Evolutionary conservation across 2,329 filamentous ascomycete species (phyloP).

Genomic region (Annulohypoxylon truncatum): DNA sequence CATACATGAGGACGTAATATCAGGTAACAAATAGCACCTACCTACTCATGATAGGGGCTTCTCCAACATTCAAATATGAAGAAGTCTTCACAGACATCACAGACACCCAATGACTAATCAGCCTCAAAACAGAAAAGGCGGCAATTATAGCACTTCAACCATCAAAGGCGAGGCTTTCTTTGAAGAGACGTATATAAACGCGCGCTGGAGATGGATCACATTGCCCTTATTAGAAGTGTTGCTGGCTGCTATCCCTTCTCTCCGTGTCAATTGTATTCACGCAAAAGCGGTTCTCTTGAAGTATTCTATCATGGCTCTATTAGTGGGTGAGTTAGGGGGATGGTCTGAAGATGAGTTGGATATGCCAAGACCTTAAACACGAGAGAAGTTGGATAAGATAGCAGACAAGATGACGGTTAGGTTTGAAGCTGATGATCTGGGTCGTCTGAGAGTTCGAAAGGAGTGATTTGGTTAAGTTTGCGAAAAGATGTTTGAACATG

Average conservation of each 20-base stretch:
- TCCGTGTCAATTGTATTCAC: constrained; percentile 24
- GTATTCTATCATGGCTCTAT: constrained; percentile 27
- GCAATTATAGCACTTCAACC: constrained; percentile 32
- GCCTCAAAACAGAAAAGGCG: constrained; percentile 30
- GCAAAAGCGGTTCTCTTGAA: constrained; percentile 34
- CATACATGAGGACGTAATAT: background rate
- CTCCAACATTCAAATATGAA: constrained; percentile 27
- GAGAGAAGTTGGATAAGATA: constrained; percentile 27
- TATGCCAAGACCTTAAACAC: constrained; percentile 17
- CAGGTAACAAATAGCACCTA: background rate
- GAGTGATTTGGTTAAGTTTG: background rate
- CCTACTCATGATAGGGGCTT: constrained; percentile 1
- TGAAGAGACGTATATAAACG: constrained; percentile 38
- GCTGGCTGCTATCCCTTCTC: constrained; percentile 27
- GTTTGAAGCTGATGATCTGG: constrained; percentile 19
- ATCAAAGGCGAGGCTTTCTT: constrained; percentile 21
- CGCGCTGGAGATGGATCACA: constrained; percentile 34
- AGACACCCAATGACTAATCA: constrained; percentile 30
- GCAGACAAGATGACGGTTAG: constrained; percentile 26
- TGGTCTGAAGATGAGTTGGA: constrained; percentile 32
- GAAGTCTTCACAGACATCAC: constrained; percentile 19
- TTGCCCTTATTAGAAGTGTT: constrained; percentile 33
- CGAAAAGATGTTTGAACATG: background rate
- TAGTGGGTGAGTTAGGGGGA: constrained; percentile 27
- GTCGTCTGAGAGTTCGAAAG: constrained; percentile 25